Evolutionary conservation across 1,284 basidiomycete genomes (phyloP).

Genomic region (Leccinum pachyderme): DNA sequence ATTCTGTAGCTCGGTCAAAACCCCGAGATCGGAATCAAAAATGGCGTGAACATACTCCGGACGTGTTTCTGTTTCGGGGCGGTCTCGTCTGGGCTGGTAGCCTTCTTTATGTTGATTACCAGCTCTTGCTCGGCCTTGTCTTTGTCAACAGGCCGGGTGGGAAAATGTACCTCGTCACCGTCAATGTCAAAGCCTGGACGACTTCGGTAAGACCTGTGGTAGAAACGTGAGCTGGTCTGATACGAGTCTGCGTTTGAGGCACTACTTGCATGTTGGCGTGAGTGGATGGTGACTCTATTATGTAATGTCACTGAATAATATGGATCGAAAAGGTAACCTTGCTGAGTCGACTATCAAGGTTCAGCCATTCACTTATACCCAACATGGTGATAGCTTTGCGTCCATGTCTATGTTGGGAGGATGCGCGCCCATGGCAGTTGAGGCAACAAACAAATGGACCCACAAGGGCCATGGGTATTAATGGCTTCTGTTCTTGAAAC

Average conservation of each 20-base stretch:
- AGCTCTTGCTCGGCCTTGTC: conserved; percentile 94
- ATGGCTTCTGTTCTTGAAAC: not conserved
- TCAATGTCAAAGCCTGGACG: conserved; percentile 64
- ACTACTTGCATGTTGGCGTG: conserved; percentile 28
- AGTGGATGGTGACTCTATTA: too few species aligned
- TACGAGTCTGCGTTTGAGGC: not conserved
- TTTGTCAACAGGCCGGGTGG: conserved; percentile 93
- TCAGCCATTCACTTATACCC: not conserved
- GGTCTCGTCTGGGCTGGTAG: conserved; percentile 87
- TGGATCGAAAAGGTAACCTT: too few species aligned
- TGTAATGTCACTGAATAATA: too few species aligned
- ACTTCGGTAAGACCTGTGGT: conserved; percentile 32
- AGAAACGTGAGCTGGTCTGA: conserved; percentile 22
- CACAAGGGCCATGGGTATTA: conserved; percentile 18
- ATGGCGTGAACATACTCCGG: conserved; percentile 65
- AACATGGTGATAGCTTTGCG: conserved; percentile 23
- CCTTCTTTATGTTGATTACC: conserved; percentile 93
- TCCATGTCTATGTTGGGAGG: conserved; percentile 19
- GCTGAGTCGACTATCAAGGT: conserved; percentile 22
- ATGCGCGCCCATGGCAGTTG: conserved; percentile 5
- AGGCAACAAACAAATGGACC: conserved; percentile 15
- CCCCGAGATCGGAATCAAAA: conserved; percentile 1
- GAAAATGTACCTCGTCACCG: conserved; percentile 76
- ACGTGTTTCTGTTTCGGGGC: conserved; percentile 98
- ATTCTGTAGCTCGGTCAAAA: conserved; percentile 56